Base-by-base conservation (phyloP, 2,329 filamentous ascomycete species). In the Colletotrichum salicis region DNA sequence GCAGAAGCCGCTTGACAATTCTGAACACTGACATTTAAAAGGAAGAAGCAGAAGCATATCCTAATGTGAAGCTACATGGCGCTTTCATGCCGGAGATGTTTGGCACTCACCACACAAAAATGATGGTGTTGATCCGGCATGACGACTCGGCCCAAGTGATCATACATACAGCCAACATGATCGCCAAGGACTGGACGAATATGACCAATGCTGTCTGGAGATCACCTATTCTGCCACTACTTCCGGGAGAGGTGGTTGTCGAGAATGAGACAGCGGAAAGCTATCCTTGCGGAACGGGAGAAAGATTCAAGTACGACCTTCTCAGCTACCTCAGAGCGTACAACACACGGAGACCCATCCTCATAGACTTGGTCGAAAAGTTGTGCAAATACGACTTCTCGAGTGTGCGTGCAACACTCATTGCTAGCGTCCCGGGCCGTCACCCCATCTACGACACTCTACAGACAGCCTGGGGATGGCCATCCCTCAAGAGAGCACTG, bases 101-200 rank as follows among this genome's bases (percentile, higher is more conserved):
- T 78, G 95, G 95, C 3, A 97, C 94, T 0, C 95, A 97, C 80
- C 94, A 92, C 76, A 86, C 93, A 13, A 96, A 97, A 81, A 96
- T 97, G 93, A 89, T 97, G 80, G 84, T 97, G n/a, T 81, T 97
- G 4, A 85, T 97, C 73, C 88, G 93, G 5, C 91, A 93, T 79
- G 94, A 97, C 78, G 90, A 92, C 73, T 89, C 87, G 0, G 93
- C 92, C 0, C 93, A 97, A 81, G 84, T 97, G 6, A 82, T 97
- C 67, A 95, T 97, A 35, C 94, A 97, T 76, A 97, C 95, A 0
- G 94, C 95, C 22, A 97, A 97, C 76, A 94, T 97, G 92, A 96
- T 97, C n/a, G 78, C 87, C 4, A 90, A 91, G 67, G 95, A 97
- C 79, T 97, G 95, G 95, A 88, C 86, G 1, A 96, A 96, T 76